Percentiles rank a stretch among this genome's conserved stretches.
Evolutionary conservation across 2,329 filamentous ascomycete genomes (phyloP).

Genomic region (Tolypocladium amazonense): DNA sequence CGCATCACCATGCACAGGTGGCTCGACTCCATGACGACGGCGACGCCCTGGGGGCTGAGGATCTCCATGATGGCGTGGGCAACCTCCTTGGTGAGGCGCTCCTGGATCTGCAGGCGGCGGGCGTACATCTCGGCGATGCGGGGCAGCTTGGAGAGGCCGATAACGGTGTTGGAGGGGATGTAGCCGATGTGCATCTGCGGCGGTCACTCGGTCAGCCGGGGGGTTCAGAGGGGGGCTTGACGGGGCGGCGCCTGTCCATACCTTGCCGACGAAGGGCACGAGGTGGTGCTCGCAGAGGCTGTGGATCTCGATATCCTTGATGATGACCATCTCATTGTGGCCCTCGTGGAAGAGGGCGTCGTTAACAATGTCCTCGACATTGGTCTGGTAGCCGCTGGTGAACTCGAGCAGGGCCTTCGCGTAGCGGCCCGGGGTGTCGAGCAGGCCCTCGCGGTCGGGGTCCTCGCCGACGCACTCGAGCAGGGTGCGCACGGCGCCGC

Average conservation of each 20-base stretch:
- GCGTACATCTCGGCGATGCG: conserved; percentile 97
- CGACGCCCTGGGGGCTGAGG: conserved; percentile 85
- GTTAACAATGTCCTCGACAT: conserved; percentile 84
- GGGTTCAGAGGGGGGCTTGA: too few relatives aligned
- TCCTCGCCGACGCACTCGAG: conserved; percentile 62
- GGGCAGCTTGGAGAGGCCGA: conserved; percentile 90
- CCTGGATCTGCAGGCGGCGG: conserved; percentile 87
- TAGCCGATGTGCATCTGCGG: conserved; percentile 95
- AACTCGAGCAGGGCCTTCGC: conserved; percentile 94
- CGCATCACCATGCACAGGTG: conserved; percentile 99
- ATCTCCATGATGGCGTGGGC: conserved; percentile 90
- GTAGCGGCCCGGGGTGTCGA: conserved; percentile 71
- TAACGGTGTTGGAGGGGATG: conserved; percentile 82
- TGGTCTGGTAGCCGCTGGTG: conserved; percentile 94
- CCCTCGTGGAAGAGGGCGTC: conserved; percentile 91
- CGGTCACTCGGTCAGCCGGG: background rate
- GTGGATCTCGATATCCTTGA: conserved; percentile 94
- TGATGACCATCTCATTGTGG: conserved; percentile 94
- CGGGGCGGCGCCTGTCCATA: conserved; percentile 22
- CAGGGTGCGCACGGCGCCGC: conserved; percentile 52
- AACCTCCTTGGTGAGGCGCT: conserved; percentile 91
- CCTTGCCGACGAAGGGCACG: conserved; percentile 92
- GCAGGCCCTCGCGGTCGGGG: conserved; percentile 51
- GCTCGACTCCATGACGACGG: conserved; percentile 93
- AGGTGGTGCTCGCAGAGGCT: conserved; percentile 95